Evolutionary conservation across 345 rosid genomes (phyloP), one percentile per base, ranked within the genome.

Genomic region (Pugionium cornutum): DNA sequence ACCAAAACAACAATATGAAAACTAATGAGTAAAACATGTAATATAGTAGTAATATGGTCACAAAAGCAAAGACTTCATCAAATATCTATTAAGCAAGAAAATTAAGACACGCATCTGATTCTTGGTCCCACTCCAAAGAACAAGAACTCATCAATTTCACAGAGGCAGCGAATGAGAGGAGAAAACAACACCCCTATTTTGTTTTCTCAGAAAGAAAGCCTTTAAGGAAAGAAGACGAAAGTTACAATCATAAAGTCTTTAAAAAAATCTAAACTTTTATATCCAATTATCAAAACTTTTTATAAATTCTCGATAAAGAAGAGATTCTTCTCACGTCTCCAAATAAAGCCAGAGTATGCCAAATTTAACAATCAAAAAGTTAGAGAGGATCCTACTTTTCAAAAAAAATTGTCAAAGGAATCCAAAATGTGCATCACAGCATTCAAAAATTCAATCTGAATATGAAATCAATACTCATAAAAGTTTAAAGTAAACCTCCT

Each of bases 251-350:
- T 43, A 58, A 50, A 72, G 54, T 43, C 59, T 57, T 63, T 10
- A 18, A 8, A 34, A 64, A 55, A 48, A 39, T 37, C 26, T 4
- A n/a, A 51, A 25, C 28, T 61, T 70, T 61, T 44, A 18, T 29
- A 61, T 47, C 34, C 34, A 58, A 57, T 39, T 48, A 30, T 58
- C 58, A 42, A 39, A 51, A 0, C 43, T 10, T 45, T 60, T 39
- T 43, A 1, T 4, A 26, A 63, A 65, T 43, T 51, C 41, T 44
- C 48, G 2, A 6, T 43, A 65, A 66, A 51, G 71, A 66, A 66
- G 71, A 73, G 67, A 73, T 58, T 58, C 67, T 50, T 43, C 54
- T 6, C 69, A 72, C 76, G 71, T 43, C 42, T 65, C 76, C 56
- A 58, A 72, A 65, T 30, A 43, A 72, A 65, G 49, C 30, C 56